Evolutionary conservation across 2,329 filamentous ascomycete genomes (phyloP), one percentile per base, ranked within the genome.

Genomic region (Lachnellula occidentalis): DNA sequence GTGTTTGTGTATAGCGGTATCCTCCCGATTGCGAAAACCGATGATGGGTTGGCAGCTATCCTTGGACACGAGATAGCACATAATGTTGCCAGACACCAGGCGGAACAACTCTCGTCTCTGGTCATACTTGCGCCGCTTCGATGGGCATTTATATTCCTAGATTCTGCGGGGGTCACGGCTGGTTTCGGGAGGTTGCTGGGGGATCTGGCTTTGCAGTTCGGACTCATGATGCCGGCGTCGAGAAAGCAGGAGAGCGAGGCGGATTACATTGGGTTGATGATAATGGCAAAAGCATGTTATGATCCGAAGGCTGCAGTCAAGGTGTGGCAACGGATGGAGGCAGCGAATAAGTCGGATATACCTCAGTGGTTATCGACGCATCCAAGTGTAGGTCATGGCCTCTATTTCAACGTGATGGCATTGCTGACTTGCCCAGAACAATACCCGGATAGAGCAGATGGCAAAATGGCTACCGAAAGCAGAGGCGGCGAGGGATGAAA

Each of bases 221-320:
- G 85, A n/a, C 82, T 90, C 66, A 76, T 76, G 48, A 74, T 80
- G 57, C 88, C 88, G 1, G 88, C 87, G 68, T 82, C 81, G 46
- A 76, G 88, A 48, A 79, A 78, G 66, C 87, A 91, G 72, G 88
- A 88, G 75, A 82, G 77, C 48, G 88, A 92, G 72, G 88, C 88
- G 0, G 88, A 92, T 66, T 89, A 88, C 64, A 90, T 92, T 47
- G 88, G 88, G 0, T 70, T 92, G 34, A 82, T 92, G 78, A 87
- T 92, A 78, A 92, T 92, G 86, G 82, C 87, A 0, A 82, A 89
- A 71, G 86, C 85, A 24, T 92, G 88, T 72, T 92, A 87, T 67
- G 78, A 90, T 58, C 88, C 88, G 1, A 71, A 77, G 12, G 81
- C 82, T 57, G 87, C 88, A 0, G 74, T 86, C 43, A 75, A 74